A percentile compares a stretch with the other conserved stretches of the same genome.
Conservation (phyloP, 805 yeast genomes). For the Barnettozyma sucrosica region DNA sequence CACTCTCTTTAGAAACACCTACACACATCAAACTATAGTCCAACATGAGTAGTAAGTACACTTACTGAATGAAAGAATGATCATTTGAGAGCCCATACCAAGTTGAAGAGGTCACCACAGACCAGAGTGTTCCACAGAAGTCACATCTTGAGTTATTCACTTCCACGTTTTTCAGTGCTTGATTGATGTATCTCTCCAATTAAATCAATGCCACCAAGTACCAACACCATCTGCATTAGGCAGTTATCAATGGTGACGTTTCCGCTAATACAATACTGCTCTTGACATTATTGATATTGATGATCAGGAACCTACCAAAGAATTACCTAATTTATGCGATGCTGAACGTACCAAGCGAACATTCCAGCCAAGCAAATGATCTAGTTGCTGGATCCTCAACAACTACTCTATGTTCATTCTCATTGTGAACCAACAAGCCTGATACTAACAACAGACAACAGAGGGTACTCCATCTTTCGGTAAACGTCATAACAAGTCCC, state of each 20-base stretch:
- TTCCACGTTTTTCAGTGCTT: background rate
- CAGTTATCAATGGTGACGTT: background rate
- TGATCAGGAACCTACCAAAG: no score
- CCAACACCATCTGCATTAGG: background rate
- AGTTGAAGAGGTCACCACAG: background rate
- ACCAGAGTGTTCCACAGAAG: background rate
- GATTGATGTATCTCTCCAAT: background rate
- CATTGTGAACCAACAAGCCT: background rate
- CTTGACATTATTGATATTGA: no score
- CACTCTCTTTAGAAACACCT: background rate
- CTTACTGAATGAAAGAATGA: slow-evolving; percentile 1
- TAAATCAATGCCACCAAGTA: background rate
- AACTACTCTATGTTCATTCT: no score
- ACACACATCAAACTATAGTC: slow-evolving; percentile 29
- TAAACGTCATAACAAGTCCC: slow-evolving; percentile 99
- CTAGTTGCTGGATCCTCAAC: no score
- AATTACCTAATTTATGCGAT: no score
- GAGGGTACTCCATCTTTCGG: slow-evolving; percentile 99
- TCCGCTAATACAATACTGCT: no score
- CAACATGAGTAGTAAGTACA: slow-evolving; percentile 73
- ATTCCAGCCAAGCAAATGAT: no score
- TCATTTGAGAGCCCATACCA: background rate
- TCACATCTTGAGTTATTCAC: background rate
- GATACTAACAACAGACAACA: slow-evolving; percentile 35
- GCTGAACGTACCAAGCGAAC: no score